Base-by-base conservation (phyloP, 2,329 filamentous ascomycete genomes). In the Shiraia bambusicola region DNA sequence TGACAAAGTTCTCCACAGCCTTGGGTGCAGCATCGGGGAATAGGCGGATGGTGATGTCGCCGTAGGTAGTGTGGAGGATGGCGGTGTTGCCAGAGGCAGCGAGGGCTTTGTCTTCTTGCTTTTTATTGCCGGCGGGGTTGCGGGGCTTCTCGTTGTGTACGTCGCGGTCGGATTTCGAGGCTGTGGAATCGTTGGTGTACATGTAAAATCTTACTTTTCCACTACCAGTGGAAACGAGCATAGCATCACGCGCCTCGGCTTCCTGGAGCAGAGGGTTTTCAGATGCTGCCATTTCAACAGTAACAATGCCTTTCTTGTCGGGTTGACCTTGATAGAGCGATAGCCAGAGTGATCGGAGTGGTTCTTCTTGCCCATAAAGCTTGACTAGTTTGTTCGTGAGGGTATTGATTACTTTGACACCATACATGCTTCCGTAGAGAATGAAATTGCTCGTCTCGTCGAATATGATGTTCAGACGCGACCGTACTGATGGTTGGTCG, bases 371-470 rank as follows among this genome's bases (percentile, higher is more conserved):
- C 31, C 87, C 93, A 69, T 92, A 97, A 1, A 93, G 80, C 65
- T 90, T 91, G 48, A 96, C 86, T 1, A 96, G 84, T 47, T 88
- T 83, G 70, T 98, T 97, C 12, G 93, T 95, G 61, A 91, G 85
- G 0, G 88, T 96, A 71, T 98, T 98, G 67, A 98, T 80, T 16
- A 97, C 91, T 71, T 98, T 98, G 61, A 92, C 82, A 15, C 94
- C 93, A 29, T 92, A 74, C 55, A 98, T 85, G 9, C 91, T 95
- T 25, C 93, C 93, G 61, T 96, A 98, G 26, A 96, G 75, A 50
- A 98, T 83, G 68, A 98, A 98, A 66, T 98, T 84, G 4, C 91
- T 88, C 1, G 91, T 95, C 71, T 98, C 93, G 66, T 98, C 93
- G 65, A 97, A 98, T 26, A 91, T 83, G 49, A 97, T 82, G 63